These are phyloP conservation scores for Alternaria arbusti DNA, from an alignment of 2,329 filamentous ascomycete genomes.

Conservation along the genomic window DNA sequence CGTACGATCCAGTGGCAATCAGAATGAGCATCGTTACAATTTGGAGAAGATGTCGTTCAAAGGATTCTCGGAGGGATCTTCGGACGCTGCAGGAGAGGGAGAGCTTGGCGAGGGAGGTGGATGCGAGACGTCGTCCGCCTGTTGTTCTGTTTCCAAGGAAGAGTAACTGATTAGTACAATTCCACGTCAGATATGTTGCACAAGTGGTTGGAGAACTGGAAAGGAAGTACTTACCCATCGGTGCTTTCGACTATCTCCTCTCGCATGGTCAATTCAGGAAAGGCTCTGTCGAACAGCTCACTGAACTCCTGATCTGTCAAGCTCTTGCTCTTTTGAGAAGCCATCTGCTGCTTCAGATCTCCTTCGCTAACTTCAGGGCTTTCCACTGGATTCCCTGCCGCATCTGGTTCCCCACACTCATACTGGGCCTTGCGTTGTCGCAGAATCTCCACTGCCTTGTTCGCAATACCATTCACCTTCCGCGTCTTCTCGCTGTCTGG, in stretches of 20 bases:
- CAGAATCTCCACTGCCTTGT: constrained; percentile 85
- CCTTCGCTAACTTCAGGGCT: constrained; percentile 71
- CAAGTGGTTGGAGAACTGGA: constrained; percentile 26
- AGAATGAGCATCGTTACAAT: constrained; percentile 69
- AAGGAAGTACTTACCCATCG: constrained; percentile 61
- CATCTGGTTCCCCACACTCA: constrained; percentile 81
- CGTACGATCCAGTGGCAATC: constrained; percentile 60
- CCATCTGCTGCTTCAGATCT: constrained; percentile 78
- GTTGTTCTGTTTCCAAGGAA: constrained; percentile 74
- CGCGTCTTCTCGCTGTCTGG: constrained; percentile 92
- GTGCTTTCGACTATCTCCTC: constrained; percentile 66
- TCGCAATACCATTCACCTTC: constrained; percentile 83
- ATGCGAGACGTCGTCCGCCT: constrained; percentile 72
- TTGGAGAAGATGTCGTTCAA: constrained; percentile 87
- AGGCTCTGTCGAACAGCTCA: constrained; percentile 78
- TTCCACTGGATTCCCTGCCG: constrained; percentile 64
- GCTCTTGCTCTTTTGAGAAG: constrained; percentile 77
- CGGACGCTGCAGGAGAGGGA: constrained; percentile 82
- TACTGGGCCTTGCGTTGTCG: constrained; percentile 85
- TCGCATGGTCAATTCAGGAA: constrained; percentile 70
- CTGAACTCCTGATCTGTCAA: constrained; percentile 91
- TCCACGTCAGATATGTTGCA: constrained; percentile 35
- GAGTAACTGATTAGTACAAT: constrained; percentile 84
- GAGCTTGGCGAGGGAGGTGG: constrained; percentile 89
- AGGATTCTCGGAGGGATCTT: constrained; percentile 76